Base-by-base conservation (phyloP, 257 asterid genomes). In the Henckelia pumila region DNA sequence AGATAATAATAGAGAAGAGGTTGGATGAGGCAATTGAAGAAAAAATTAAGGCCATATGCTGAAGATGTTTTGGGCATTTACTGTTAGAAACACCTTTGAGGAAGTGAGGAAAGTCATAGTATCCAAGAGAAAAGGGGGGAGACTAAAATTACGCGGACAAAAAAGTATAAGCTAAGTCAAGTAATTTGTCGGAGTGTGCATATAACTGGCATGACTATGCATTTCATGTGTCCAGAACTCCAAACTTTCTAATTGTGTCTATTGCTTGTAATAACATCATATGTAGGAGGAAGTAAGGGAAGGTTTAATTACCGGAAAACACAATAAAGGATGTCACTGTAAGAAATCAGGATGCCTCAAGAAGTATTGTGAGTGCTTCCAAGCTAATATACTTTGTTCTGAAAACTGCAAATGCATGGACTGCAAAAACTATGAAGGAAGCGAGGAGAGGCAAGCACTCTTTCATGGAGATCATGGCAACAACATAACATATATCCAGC, bases 301-400 rank as follows among this genome's bases (percentile, higher is more conserved):
- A 57, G 89, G 75, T 64, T 68, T 85, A 67, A 52, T 84, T 72
- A 64, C 85, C 28, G 98, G 76, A 69, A 88, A 84, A 76, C 98
- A 91, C 75, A 88, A 88, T 78, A 91, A 91, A 80, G 98, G 98
- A 78, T 91, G 96, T 44, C 95, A 89, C 76, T 91, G 98, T 82
- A 91, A 91, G 86, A 91, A 91, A 77, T 91, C 96, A 59, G 97
- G 97, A 23, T 91, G 98, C 76, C 98, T 91, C 74, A 91, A 89
- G 76, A 89, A 89, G 88, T 89, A 91, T 77, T 91, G 98, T 67
- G 94, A 91, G 73, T 91, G 98, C 79, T 89, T 91, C 81, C 98
- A 91, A 72, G 98, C 96, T 68, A 91, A 87, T 76, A 86, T 91
- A 77, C 95, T 91, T 77, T 88, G 97, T 75, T 91, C 97, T 21